Base-by-base conservation (phyloP, 2,329 filamentous ascomycete genomes). In the Alternaria viburni region DNA sequence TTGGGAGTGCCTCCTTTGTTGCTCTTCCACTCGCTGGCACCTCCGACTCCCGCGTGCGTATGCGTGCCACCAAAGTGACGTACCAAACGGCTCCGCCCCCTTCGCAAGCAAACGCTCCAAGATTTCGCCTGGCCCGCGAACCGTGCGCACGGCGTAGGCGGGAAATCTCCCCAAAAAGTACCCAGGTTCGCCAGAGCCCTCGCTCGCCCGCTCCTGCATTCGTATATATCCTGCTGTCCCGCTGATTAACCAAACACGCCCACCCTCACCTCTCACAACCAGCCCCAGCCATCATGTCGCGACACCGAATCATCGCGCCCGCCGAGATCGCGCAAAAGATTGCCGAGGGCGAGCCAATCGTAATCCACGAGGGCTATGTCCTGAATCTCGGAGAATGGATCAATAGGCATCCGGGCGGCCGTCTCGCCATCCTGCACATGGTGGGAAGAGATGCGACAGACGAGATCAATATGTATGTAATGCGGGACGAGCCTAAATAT, bases 381-480 rank as follows among this genome's bases (percentile, higher is more conserved):
- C 79, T 90, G 68, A 81, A 83, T 59, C 83, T 90, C 41, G 86
- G 88, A 69, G 78, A 81, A 46, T 90, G 88, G 88, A 82, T 89
- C 68, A 74, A 84, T 58, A 83, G 79, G 59, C 88, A 90, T 69
- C 88, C 88, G 0, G 88, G 88, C 19, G 88, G 88, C 30, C 79
- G 81, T 13, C 78, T 89, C 25, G 86, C 87, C 19, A 88, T 89
- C 64, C 73, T 86, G 66, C 88, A 90, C 78, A 89, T 88, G 86
- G 84, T 88, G 5, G 86, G 86, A 59, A 83, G 82, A 75, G 86
- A 88, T 77, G 86, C 86, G 23, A 87, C 86, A 19, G 85, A 87
- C 71, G 86, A 88, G 72, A 88, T 88, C 69, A 85, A 85, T 66
- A 84, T 83, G 86, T 88, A 84, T 81, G 75, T 65, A 36, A 25